phyloP scores from a whole-genome alignment of 345 rosid genomes.

The Moricandia arvensis region DNA sequence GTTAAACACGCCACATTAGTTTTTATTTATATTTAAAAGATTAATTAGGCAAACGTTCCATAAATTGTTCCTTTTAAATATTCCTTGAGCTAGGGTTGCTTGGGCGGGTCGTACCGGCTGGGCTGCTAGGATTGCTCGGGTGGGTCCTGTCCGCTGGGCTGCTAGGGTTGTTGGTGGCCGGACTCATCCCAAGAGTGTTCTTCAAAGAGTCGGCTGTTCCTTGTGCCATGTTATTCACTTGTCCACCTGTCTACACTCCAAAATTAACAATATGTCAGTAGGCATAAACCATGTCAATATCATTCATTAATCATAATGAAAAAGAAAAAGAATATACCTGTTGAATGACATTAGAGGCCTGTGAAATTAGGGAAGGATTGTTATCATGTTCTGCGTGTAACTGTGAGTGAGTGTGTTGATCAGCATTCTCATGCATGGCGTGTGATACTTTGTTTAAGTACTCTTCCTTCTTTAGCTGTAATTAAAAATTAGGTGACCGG shows the following conservation, averaged over 20 bases:
- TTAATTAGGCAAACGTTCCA: background rate
- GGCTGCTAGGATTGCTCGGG: conserved; percentile 20
- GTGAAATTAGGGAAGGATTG: conserved; percentile 35
- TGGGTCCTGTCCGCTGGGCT: conserved; percentile 27
- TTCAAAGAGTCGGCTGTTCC: conserved; percentile 55
- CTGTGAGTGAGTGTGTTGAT: conserved; percentile 24
- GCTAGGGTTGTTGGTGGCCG: conserved; percentile 15
- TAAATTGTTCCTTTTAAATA: background rate
- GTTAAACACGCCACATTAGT: background rate
- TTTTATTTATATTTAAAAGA: background rate
- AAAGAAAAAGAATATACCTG: conserved; percentile 29
- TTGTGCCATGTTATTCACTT: conserved; percentile 50
- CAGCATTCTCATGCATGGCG: conserved; percentile 35
- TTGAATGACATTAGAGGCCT: conserved; percentile 45
- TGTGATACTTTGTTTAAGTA: conserved; percentile 38
- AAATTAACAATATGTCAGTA: background rate
- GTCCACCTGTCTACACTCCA: conserved; percentile 48
- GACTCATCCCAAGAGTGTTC: conserved; percentile 47
- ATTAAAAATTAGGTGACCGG: no score
- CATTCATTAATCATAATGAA: background rate
- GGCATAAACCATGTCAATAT: background rate
- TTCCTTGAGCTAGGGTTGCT: conserved; percentile 22
- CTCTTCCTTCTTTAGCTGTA: conserved; percentile 47
- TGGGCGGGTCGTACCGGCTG: conserved; percentile 21
- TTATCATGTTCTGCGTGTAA: conserved; percentile 26